phyloP scores from a whole-genome alignment of 2,329 filamentous ascomycete genomes.

The Cordyceps fumosorosea region DNA sequence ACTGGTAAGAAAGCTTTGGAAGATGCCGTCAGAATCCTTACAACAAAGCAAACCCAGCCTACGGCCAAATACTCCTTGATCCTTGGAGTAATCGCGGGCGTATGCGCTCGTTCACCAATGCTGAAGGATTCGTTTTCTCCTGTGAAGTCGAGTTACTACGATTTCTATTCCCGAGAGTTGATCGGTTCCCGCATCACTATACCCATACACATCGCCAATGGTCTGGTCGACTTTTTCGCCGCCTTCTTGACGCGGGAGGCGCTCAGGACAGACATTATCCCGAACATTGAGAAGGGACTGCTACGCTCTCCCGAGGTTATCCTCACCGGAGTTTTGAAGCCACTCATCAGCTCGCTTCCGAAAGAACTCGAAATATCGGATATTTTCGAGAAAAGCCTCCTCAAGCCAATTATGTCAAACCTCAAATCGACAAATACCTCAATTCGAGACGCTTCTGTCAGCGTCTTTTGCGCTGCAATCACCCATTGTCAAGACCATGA shows the following conservation, averaged over 20 bases:
- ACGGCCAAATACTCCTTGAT: slow-evolving; percentile 67
- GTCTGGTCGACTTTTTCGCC: slow-evolving; percentile 75
- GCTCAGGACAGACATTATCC: slow-evolving; percentile 66
- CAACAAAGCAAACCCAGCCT: slow-evolving; percentile 58
- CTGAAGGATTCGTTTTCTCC: slow-evolving; percentile 55
- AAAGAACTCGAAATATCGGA: slow-evolving; percentile 68
- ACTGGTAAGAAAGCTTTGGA: slow-evolving; percentile 53
- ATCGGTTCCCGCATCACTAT: slow-evolving; percentile 69
- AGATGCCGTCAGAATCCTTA: slow-evolving; percentile 59
- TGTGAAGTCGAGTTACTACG: slow-evolving; percentile 66
- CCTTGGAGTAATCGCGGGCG: slow-evolving; percentile 80
- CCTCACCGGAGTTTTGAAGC: slow-evolving; percentile 68
- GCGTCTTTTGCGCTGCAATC: slow-evolving; percentile 67
- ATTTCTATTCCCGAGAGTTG: slow-evolving; percentile 81
- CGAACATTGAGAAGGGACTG: slow-evolving; percentile 80
- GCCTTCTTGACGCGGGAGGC: slow-evolving; percentile 69
- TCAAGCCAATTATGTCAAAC: slow-evolving; percentile 85
- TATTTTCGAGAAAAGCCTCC: slow-evolving; percentile 61
- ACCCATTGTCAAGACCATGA: slow-evolving; percentile 50
- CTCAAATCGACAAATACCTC: slow-evolving; percentile 79
- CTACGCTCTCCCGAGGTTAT: slow-evolving; percentile 86
- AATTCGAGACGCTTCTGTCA: slow-evolving; percentile 69
- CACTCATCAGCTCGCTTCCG: slow-evolving; percentile 65
- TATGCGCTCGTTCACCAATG: slow-evolving; percentile 64
- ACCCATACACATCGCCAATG: slow-evolving; percentile 63